These are phyloP conservation scores for Polyplosphaeria fusca DNA, from an alignment of 495 filamentous ascomycete species.

Conservation along the genomic window DNA sequence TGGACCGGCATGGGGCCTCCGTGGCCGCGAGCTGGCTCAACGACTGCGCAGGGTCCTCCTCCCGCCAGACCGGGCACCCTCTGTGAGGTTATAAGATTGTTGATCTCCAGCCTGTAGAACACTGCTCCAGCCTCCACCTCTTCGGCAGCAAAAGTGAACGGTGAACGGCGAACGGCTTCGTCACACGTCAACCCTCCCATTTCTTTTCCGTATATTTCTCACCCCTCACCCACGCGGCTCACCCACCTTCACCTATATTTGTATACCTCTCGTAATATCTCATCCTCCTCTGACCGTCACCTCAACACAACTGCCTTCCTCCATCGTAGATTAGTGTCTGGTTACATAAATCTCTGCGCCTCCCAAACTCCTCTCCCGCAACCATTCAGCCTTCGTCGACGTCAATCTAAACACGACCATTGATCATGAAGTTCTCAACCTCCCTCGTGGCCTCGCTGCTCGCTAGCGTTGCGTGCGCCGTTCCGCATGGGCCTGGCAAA, in stretches of 20 bases:
- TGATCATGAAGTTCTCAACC: conserved; percentile 24
- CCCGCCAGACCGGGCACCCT: neutral
- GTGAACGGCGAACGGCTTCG: neutral
- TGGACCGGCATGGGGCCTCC: conserved; percentile 21
- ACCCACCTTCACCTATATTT: neutral
- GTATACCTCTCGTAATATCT: neutral
- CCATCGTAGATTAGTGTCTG: too few species aligned
- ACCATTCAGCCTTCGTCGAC: neutral
- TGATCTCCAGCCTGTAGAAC: neutral
- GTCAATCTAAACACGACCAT: neutral
- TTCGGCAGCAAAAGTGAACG: neutral
- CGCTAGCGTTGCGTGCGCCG: conserved; percentile 7
- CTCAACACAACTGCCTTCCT: neutral
- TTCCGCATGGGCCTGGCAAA: neutral
- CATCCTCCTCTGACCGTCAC: neutral
- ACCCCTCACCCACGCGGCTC: neutral
- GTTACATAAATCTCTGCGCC: too few species aligned
- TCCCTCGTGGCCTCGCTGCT: conserved; percentile 14
- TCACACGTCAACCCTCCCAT: conserved; percentile 1
- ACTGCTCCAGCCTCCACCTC: conserved; percentile 4
- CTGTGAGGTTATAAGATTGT: conserved; percentile 12
- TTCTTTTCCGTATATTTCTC: neutral
- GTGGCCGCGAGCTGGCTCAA: conserved; percentile 17
- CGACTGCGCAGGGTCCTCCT: conserved; percentile 10
- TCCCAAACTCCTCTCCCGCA: too few species aligned